Conservation (phyloP, 1,139 yeast species). For the Candida glucosophila region DNA sequence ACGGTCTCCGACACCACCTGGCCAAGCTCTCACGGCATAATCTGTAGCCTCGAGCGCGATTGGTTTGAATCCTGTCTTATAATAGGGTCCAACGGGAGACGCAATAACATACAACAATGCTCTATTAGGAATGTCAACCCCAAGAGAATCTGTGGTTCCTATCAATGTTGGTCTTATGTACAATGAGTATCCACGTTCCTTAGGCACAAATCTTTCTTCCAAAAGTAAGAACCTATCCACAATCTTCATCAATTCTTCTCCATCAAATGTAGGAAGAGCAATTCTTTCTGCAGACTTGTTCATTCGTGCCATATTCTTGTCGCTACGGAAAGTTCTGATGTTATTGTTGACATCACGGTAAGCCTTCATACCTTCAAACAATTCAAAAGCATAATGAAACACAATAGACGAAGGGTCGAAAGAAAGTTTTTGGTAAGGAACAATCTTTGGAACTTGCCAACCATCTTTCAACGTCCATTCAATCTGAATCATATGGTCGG, state of each 20-base stretch:
- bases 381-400: conserved; percentile 89
- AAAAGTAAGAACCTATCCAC: conserved; percentile 65
- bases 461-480: conserved; percentile 77
- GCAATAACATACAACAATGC: conserved; percentile 82
- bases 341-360: conserved; percentile 64
- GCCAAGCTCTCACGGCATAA: conserved; percentile 96
- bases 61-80: conserved; percentile 87
- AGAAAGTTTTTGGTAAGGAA: conserved; percentile 68
- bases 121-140: conserved; percentile 71
- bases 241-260: conserved; percentile 64
- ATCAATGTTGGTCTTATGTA: conserved; percentile 92
- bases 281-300: conserved; percentile 81
- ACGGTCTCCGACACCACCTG: conserved; percentile 94
- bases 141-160: conserved; percentile 82
- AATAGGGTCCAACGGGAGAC: conserved; percentile 94
- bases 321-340: conserved; percentile 81
- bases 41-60: conserved; percentile 90
- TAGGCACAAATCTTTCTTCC: conserved; percentile 75
- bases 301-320: conserved; percentile 87
- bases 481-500: conserved; percentile 82
- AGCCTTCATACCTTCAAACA: conserved; percentile 96
- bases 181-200: conserved; percentile 78
- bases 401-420: conserved; percentile 86
- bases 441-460: conserved; percentile 81
- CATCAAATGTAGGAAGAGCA: conserved; percentile 77